A percentile compares a stretch with the other conserved stretches of the same genome.
These are phyloP conservation scores for Mycena amicta DNA, from an alignment of 768 basidiomycete species.

Conservation along the genomic window DNA sequence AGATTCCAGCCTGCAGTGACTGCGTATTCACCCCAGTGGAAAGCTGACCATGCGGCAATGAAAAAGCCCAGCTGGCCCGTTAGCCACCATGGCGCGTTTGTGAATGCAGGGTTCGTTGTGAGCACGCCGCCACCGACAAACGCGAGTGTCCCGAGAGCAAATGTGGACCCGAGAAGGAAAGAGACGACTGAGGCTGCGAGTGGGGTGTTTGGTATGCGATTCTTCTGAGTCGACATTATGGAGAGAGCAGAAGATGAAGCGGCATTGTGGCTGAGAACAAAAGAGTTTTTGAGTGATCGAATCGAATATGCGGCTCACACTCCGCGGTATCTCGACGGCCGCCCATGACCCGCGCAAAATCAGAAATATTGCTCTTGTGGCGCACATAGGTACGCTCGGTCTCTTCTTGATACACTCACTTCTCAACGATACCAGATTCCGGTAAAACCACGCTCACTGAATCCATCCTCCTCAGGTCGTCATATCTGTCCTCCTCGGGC, in stretches of 20 bases:
- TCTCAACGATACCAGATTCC: slow-evolving; percentile 56
- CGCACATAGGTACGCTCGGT: slow-evolving; percentile 69
- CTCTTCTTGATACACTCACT: not conserved
- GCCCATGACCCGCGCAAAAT: slow-evolving; percentile 45
- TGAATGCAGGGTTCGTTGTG: slow-evolving; percentile 13
- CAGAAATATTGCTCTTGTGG: slow-evolving; percentile 86
- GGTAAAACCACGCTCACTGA: slow-evolving; percentile 90
- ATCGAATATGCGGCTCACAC: slow-evolving; percentile 6
- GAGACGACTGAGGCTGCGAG: slow-evolving; percentile 76
- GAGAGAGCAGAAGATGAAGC: slow-evolving; percentile 5
- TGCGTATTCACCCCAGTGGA: slow-evolving; percentile 94
- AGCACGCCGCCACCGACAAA: slow-evolving; percentile 50
- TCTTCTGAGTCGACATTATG: slow-evolving; percentile 30
- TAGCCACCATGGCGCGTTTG: slow-evolving; percentile 51
- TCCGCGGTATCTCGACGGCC: slow-evolving; percentile 30
- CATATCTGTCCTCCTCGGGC: slow-evolving; percentile 72
- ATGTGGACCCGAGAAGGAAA: slow-evolving; percentile 79
- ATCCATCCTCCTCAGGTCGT: slow-evolving; percentile 77
- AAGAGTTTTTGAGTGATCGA: slow-evolving; percentile 16
- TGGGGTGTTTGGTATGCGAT: slow-evolving; percentile 87
- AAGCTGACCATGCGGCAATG: slow-evolving; percentile 77
- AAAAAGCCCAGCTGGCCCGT: slow-evolving; percentile 85
- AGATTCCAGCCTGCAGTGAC: slow-evolving; percentile 96
- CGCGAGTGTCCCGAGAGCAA: slow-evolving; percentile 57
- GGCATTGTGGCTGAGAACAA: not conserved